These are phyloP conservation scores for Solioccasus polychromus DNA, from an alignment of 768 basidiomycete species.

Conservation along the genomic window DNA sequence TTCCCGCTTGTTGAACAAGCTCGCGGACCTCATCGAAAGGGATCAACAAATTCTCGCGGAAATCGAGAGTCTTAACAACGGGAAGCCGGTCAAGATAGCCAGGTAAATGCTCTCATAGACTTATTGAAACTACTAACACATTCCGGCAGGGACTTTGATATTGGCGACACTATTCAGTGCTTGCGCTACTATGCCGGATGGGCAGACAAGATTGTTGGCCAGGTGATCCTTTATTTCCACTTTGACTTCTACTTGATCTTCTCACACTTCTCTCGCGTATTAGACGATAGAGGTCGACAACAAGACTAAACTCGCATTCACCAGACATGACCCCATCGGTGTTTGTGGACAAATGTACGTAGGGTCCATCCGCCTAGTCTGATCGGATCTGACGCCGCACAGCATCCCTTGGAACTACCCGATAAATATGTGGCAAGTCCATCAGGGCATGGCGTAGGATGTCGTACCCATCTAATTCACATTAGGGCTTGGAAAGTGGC, in stretches of 20 bases:
- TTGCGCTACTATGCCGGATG: constrained; percentile 92
- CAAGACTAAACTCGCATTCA: constrained; percentile 79
- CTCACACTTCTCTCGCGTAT: constrained; percentile 7
- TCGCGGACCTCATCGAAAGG: constrained; percentile 88
- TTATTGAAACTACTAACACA: constrained; percentile 1
- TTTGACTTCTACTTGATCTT: neutral
- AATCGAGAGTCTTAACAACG: constrained; percentile 85
- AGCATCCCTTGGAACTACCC: constrained; percentile 95
- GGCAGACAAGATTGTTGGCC: constrained; percentile 91
- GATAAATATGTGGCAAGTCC: constrained; percentile 74
- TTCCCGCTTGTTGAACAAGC: constrained; percentile 75
- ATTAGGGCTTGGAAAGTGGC: constrained; percentile 87
- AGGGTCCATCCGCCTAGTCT: constrained; percentile 3
- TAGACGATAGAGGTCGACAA: constrained; percentile 80
- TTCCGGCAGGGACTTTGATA: constrained; percentile 66
- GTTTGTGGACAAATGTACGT: constrained; percentile 89
- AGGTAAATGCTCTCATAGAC: constrained; percentile 39
- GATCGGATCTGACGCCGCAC: constrained; percentile 7
- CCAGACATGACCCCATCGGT: constrained; percentile 88
- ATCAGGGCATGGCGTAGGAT: constrained; percentile 1
- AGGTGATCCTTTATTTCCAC: constrained; percentile 44
- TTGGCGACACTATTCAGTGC: constrained; percentile 74
- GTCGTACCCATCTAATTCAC: constrained; percentile 1
- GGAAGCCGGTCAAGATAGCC: constrained; percentile 75
- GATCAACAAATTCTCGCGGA: constrained; percentile 80